Base-by-base conservation (phyloP, 345 rosid species). In the Arabidopsis suecica region DNA sequence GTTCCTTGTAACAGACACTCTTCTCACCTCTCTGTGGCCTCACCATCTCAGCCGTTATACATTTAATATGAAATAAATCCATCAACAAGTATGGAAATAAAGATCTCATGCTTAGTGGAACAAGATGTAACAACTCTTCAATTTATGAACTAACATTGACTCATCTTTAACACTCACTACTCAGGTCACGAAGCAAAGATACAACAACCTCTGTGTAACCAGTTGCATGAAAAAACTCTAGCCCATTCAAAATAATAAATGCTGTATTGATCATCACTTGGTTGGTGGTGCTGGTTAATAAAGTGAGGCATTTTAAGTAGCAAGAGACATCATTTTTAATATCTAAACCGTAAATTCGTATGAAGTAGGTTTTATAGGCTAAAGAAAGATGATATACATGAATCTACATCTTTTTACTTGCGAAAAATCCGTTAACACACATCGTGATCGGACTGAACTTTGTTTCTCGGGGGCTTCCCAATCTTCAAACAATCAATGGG, bases 401-500 rank as follows among this genome's bases (percentile, higher is more conserved):
- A 56, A 69, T 76, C 70, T 44, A 76, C 70, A 59, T 49, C 30
- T 49, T 62, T 38, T 37, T 25, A 40, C 33, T 37, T 58, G 44
- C 41, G 18, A 20, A 10, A 42, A 10, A 42, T 16, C 73, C 38
- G 60, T 95, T 86, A 88, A 65, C 99, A 96, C 9, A 76, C 18
- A 74, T 93, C 97, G 6, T 75, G 83, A 65, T 82, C 88, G 1
- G 88, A 82, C 48, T 86, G 91, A 20, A 86, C 85, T 30, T 83
- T 77, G 80, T 85, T 93, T 77, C 77, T 87, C 3, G 96, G 20
- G 1, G 97, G 99, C 84, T 96, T 96, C 22, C 99, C 99, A 18
- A 85, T 80, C 70, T 87, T 94, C 72, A 96, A 77, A 73, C 99
- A 96, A 68, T 73, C 86, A 14, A 96, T 88, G 7, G 99, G 99